Conservation (phyloP, 2,329 filamentous ascomycete genomes). For the Fusarium decemcellulare region DNA sequence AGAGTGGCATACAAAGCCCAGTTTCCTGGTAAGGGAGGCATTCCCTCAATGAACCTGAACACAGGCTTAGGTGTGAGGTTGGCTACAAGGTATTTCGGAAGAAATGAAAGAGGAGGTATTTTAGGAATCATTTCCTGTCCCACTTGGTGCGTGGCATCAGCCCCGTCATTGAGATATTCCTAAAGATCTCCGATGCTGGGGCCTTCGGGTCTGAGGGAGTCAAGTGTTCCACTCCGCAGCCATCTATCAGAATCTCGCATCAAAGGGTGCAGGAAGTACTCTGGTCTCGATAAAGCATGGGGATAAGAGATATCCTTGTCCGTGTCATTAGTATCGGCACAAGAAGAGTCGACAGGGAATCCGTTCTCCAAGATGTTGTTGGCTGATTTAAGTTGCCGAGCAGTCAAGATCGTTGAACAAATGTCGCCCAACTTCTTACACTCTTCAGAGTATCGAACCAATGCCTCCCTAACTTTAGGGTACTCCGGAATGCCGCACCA, state of each 20-base stretch:
- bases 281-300: constrained; percentile 50
- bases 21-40: constrained; percentile 34
- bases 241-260: constrained; percentile 46
- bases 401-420: constrained; percentile 45
- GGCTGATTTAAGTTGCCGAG: constrained; percentile 23
- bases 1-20: constrained; percentile 11
- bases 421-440: constrained; percentile 52
- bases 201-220: constrained; percentile 54
- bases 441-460: constrained; percentile 52
- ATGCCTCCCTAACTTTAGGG: constrained; percentile 43
- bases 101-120: constrained; percentile 49
- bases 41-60: constrained; percentile 47
- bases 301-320: constrained; percentile 50
- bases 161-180: constrained; percentile 56
- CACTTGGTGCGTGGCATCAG: constrained; percentile 43
- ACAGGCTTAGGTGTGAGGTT: constrained; percentile 45
- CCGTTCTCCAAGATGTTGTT: constrained; percentile 8
- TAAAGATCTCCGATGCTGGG: constrained; percentile 53
- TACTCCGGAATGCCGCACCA: constrained; percentile 53
- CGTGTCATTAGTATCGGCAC: too few species aligned
- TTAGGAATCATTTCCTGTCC: constrained; percentile 39
- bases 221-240: constrained; percentile 49
- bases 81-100: constrained; percentile 48
- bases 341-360: constrained; percentile 22
- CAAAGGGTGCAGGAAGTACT: constrained; percentile 56